These are phyloP conservation scores for Teratosphaeria destructans DNA, from an alignment of 2,329 filamentous ascomycete genomes.

Conservation along the genomic window DNA sequence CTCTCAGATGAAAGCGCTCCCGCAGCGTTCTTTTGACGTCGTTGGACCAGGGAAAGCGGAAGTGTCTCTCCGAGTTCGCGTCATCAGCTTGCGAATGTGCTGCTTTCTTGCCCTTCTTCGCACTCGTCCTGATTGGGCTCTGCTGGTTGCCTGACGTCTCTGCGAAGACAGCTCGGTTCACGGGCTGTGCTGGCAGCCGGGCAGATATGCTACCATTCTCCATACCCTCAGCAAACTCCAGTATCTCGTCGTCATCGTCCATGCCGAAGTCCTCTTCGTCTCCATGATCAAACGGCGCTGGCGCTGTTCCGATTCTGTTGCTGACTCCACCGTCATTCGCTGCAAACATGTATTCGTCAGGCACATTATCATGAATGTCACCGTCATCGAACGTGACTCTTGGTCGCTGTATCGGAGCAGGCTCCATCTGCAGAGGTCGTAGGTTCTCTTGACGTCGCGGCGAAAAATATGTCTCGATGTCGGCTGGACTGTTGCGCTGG, in stretches of 20 bases:
- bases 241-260: constrained; percentile 29
- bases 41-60: constrained; percentile 62
- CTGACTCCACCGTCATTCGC: constrained; percentile 24
- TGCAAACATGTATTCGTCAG: constrained; percentile 15
- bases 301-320: constrained; percentile 29
- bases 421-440: not conserved
- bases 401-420: constrained; percentile 1
- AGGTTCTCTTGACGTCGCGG: constrained; percentile 2
- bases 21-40: constrained; percentile 75
- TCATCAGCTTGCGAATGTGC: constrained; percentile 11
- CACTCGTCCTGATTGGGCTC: constrained; percentile 6
- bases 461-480: constrained; percentile 11
- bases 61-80: constrained; percentile 15
- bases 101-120: constrained; percentile 24
- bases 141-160: constrained; percentile 21
- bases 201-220: constrained; percentile 25
- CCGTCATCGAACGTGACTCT: constrained; percentile 8
- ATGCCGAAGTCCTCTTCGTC: constrained; percentile 25
- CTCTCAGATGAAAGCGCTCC: constrained; percentile 71
- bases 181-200: not conserved
- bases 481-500: constrained; percentile 2
- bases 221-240: constrained; percentile 33
- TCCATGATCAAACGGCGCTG: constrained; percentile 14
- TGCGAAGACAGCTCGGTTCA: constrained; percentile 18
- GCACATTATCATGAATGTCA: constrained; percentile 12